phyloP scores from a whole-genome alignment of 2,329 filamentous ascomycete genomes.

The Nigrospora osmanthi region DNA sequence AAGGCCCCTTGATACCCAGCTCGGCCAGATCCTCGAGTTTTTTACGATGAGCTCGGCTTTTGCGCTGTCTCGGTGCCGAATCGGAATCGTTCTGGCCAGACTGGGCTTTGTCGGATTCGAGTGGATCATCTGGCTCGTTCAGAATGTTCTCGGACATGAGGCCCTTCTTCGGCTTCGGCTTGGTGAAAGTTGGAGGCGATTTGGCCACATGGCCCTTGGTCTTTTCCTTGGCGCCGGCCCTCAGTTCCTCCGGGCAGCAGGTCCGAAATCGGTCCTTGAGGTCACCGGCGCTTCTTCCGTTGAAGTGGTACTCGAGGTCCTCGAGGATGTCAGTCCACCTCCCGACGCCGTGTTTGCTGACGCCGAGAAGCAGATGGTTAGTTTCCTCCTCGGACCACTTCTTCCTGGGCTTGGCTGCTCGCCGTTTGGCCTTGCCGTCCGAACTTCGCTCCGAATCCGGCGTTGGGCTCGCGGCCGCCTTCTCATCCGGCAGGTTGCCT shows the following conservation, averaged over 20 bases:
- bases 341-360: conserved; percentile 55
- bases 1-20: conserved; percentile 54
- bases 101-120: conserved; percentile 12
- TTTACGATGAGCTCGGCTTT: conserved; percentile 46
- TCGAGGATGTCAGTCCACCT: conserved; percentile 59
- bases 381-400: conserved; percentile 62
- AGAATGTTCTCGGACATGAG: conserved; percentile 49
- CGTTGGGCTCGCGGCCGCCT: conserved; percentile 15
- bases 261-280: conserved; percentile 60
- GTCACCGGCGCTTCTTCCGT: conserved; percentile 52
- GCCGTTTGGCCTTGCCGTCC: conserved; percentile 38
- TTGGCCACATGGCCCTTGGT: conserved; percentile 14
- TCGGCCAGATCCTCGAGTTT: conserved; percentile 47
- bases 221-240: conserved; percentile 26
- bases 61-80: conserved; percentile 33
- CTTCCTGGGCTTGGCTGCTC: conserved; percentile 47
- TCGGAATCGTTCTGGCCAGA: conserved; percentile 24
- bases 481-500: conserved; percentile 15
- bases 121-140: conserved; percentile 34
- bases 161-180: conserved; percentile 36
- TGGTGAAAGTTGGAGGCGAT: conserved; percentile 11
- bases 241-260: conserved; percentile 55
- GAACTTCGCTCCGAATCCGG: conserved; percentile 19
- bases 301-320: conserved; percentile 52
- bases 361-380: conserved; percentile 52